Conservation (phyloP, 2,329 filamentous ascomycete genomes). For the Colletotrichum limetticola region DNA sequence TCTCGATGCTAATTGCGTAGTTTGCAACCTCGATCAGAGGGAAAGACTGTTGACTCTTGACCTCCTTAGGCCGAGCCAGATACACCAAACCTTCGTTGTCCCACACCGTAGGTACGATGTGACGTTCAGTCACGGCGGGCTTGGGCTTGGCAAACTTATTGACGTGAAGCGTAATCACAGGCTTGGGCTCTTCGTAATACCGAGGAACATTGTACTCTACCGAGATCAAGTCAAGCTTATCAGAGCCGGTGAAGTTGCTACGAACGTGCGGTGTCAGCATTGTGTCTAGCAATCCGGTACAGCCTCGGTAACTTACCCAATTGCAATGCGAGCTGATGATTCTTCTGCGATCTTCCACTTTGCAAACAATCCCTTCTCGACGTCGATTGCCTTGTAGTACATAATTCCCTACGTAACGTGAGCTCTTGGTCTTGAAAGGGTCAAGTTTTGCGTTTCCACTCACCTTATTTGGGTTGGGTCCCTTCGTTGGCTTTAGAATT, state of each 20-base stretch:
- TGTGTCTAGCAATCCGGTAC: neutral
- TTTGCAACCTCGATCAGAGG: neutral
- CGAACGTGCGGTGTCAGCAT: slow-evolving; percentile 26
- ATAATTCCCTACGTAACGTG: neutral
- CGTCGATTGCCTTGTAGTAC: neutral
- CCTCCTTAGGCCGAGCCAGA: neutral
- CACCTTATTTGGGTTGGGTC: neutral
- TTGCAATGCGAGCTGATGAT: neutral
- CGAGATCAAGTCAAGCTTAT: slow-evolving; percentile 36
- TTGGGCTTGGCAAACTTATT: slow-evolving; percentile 25
- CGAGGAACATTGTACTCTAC: slow-evolving; percentile 37
- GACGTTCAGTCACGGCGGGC: neutral
- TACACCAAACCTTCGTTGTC: slow-evolving; percentile 1
- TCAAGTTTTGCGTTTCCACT: neutral
- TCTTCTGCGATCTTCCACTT: slow-evolving; percentile 5
- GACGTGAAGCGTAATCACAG: slow-evolving; percentile 33
- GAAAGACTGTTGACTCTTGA: neutral
- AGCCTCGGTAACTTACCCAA: neutral
- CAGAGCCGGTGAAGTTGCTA: slow-evolving; percentile 35
- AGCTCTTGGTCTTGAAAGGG: neutral
- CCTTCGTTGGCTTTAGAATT: neutral
- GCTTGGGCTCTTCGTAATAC: slow-evolving; percentile 36
- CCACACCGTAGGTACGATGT: neutral
- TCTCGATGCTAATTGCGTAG: neutral
- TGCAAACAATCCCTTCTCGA: neutral